A percentile compares a stretch with the other conserved stretches of the same genome.
Conservation (phyloP, 2,329 filamentous ascomycete species). For the Aspergillus novoparasiticus region DNA sequence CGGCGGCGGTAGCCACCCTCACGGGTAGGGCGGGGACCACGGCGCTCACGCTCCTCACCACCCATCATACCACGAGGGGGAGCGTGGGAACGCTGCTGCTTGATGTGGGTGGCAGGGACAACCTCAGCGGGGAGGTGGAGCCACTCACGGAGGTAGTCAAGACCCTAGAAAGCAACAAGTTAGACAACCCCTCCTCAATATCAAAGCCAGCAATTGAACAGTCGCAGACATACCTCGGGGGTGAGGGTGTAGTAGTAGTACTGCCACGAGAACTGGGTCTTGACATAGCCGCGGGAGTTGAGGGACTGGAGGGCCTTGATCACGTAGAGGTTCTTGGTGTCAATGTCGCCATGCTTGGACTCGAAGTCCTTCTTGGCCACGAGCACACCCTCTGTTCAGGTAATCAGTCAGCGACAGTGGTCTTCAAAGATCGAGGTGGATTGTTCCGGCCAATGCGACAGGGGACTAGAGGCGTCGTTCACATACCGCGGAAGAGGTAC, state of each 20-base stretch:
- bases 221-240: slow-evolving; percentile 62
- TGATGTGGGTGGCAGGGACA: slow-evolving; percentile 99
- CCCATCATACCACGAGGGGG: slow-evolving; percentile 98
- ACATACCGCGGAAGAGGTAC: slow-evolving; percentile 92
- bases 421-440: slow-evolving; percentile 8
- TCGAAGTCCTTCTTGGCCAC: slow-evolving; percentile 99
- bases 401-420: slow-evolving; percentile 21
- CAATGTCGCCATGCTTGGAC: slow-evolving; percentile 96
- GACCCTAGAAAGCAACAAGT: slow-evolving; percentile 60
- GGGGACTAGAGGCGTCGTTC: slow-evolving; percentile 25
- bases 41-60: slow-evolving; percentile 77
- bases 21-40: slow-evolving; percentile 72
- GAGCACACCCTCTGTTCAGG: slow-evolving; percentile 69
- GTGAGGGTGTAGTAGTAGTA: slow-evolving; percentile 99
- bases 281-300: slow-evolving; percentile 96
- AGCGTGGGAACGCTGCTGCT: slow-evolving; percentile 98
- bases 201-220: background rate
- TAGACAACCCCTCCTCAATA: background rate
- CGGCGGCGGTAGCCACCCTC: slow-evolving; percentile 91
- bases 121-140: slow-evolving; percentile 99
- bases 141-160: slow-evolving; percentile 99
- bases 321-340: slow-evolving; percentile 98
- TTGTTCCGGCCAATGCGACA: background rate
- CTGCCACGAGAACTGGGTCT: slow-evolving; percentile 99
- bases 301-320: slow-evolving; percentile 99